phyloP scores from a whole-genome alignment of 306 rosid genomes.

The Vicia sativa region DNA sequence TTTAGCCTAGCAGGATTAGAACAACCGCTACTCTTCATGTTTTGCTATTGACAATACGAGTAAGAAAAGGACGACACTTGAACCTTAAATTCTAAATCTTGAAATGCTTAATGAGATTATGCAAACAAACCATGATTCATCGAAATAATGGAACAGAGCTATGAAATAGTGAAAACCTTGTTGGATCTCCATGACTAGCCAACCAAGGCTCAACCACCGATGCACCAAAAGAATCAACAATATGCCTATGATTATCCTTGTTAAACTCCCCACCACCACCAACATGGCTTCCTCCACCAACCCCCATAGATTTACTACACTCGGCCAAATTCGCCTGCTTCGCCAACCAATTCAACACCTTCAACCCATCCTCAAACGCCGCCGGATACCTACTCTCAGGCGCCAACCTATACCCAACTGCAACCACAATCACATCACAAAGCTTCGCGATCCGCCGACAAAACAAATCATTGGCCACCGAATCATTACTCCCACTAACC shows the following conservation, averaged over 20 bases:
- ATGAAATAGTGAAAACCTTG: constrained; percentile 60
- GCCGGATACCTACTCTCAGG: constrained; percentile 92
- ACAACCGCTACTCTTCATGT: too few relatives aligned
- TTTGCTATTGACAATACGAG: not conserved
- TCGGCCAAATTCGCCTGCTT: constrained; percentile 95
- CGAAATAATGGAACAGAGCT: constrained; percentile 1
- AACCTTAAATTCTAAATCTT: constrained; percentile 13
- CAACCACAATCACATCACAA: constrained; percentile 80
- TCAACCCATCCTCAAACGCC: constrained; percentile 87
- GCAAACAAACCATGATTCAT: not conserved
- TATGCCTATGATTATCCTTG: constrained; percentile 69
- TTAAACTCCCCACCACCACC: constrained; percentile 51
- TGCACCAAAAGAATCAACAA: constrained; percentile 85
- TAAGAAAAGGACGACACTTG: not conserved
- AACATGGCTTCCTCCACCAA: constrained; percentile 27
- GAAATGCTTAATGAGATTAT: constrained; percentile 28
- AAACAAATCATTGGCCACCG: constrained; percentile 76
- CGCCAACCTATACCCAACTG: constrained; percentile 85
- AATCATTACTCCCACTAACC: constrained; percentile 92
- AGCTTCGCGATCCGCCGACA: constrained; percentile 79
- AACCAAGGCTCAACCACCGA: constrained; percentile 94
- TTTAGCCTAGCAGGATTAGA: not conserved
- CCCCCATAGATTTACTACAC: constrained; percentile 76
- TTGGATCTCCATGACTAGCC: constrained; percentile 89
- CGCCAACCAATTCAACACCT: constrained; percentile 89